Percentiles rank a stretch among this genome's conserved stretches.
Conservation (phyloP, 768 basidiomycete species). For the Auricularia cornea region DNA sequence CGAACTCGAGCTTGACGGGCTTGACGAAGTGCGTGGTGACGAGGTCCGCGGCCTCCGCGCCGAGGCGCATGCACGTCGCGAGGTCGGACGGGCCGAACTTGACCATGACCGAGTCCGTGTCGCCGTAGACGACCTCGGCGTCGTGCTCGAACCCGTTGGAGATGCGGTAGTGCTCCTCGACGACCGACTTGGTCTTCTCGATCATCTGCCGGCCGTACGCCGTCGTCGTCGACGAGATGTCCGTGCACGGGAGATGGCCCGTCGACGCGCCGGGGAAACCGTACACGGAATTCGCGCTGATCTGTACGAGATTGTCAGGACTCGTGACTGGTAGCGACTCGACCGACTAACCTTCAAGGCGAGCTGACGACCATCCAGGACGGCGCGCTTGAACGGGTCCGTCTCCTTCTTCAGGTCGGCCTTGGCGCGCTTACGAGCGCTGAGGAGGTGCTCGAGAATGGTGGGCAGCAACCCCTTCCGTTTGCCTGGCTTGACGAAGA, state of each 20-base stretch:
- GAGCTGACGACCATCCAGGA: slow-evolving; percentile 93
- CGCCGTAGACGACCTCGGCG: slow-evolving; percentile 94
- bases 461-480: slow-evolving; percentile 89
- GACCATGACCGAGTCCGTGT: slow-evolving; percentile 99
- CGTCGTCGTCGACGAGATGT: slow-evolving; percentile 92
- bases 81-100: slow-evolving; percentile 89
- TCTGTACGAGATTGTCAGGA: slow-evolving; percentile 38
- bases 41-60: slow-evolving; percentile 85
- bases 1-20: slow-evolving; percentile 98
- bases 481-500: slow-evolving; percentile 63
- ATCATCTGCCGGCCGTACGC: slow-evolving; percentile 99
- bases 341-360: slow-evolving; percentile 69
- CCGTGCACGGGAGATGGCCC: slow-evolving; percentile 90
- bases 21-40: slow-evolving; percentile 88
- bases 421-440: slow-evolving; percentile 90
- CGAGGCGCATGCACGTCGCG: slow-evolving; percentile 79
- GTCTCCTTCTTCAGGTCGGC: slow-evolving; percentile 94
- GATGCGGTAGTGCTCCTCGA: slow-evolving; percentile 78
- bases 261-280: slow-evolving; percentile 98
- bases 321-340: neutral
- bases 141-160: slow-evolving; percentile 81
- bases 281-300: slow-evolving; percentile 98
- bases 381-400: slow-evolving; percentile 94
- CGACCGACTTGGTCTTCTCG: slow-evolving; percentile 92
- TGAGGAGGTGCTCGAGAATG: slow-evolving; percentile 87